These are phyloP conservation scores for Przewalskia tangutica DNA, from an alignment of 257 asterid genomes.

Conservation along the genomic window DNA sequence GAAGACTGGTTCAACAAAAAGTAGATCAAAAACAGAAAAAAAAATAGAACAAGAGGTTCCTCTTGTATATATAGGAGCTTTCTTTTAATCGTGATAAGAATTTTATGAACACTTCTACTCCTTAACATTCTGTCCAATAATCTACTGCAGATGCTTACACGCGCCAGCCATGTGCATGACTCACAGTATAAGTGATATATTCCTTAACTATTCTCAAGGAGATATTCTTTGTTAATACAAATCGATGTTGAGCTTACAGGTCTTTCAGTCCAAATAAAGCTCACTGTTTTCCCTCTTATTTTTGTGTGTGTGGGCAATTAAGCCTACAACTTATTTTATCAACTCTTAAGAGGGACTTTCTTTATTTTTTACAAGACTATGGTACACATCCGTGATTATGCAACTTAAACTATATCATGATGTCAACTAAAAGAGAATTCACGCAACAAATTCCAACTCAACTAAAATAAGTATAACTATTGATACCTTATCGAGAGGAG, in stretches of 20 bases:
- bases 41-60: not conserved
- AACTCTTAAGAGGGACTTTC: not conserved
- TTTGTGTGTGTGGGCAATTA: too few relatives aligned
- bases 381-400: not conserved
- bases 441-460: not conserved
- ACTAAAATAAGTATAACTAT: not conserved
- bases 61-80: not conserved
- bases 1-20: not conserved
- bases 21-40: not conserved
- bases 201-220: not conserved
- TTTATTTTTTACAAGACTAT: not conserved
- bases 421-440: not conserved
- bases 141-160: not conserved
- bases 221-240: not conserved
- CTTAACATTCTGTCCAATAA: not conserved
- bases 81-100: not conserved
- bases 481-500: conserved; percentile 64
- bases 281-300: not conserved
- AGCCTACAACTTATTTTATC: not conserved
- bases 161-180: not conserved
- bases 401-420: not conserved
- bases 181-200: not conserved
- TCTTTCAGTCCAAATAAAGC: not conserved
- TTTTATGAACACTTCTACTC: not conserved
- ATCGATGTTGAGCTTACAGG: not conserved